These are phyloP conservation scores for Juglanconis sp. DNA, from an alignment of 2,329 filamentous ascomycete genomes.

Conservation along the genomic window DNA sequence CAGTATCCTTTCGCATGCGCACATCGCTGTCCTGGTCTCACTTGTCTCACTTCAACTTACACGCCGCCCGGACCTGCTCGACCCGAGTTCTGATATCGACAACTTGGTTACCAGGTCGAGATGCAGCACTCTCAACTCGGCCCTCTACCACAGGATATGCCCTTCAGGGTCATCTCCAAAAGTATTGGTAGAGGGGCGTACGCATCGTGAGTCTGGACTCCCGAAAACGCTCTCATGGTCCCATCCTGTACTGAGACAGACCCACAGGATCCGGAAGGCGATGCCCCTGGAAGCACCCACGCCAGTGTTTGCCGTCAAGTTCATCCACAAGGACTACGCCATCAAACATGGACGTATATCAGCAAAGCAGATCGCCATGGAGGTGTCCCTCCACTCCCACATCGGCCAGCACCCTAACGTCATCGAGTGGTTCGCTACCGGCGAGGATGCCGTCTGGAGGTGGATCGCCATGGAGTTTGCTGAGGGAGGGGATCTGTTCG, in stretches of 20 bases:
- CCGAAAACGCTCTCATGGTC: slow-evolving; percentile 14
- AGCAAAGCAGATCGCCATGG: slow-evolving; percentile 84
- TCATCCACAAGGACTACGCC: slow-evolving; percentile 97
- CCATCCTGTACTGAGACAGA: slow-evolving; percentile 18
- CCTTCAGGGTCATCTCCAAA: slow-evolving; percentile 92
- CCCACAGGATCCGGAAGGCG: slow-evolving; percentile 82
- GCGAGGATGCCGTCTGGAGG: slow-evolving; percentile 81
- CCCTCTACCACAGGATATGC: slow-evolving; percentile 78
- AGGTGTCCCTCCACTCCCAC: slow-evolving; percentile 84
- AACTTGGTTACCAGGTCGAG: slow-evolving; percentile 7
- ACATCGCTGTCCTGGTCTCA: not conserved
- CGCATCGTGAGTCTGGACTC: slow-evolving; percentile 67
- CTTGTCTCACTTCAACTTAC: not conserved
- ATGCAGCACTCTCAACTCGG: slow-evolving; percentile 82
- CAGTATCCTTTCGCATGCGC: not conserved
- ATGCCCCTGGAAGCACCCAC: slow-evolving; percentile 64
- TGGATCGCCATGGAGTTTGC: slow-evolving; percentile 99
- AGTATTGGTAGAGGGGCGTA: slow-evolving; percentile 97
- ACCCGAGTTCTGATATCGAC: not conserved
- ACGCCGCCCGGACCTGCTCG: not conserved
- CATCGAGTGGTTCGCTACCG: slow-evolving; percentile 86
- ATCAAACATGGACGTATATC: slow-evolving; percentile 84
- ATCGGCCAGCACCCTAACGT: slow-evolving; percentile 89
- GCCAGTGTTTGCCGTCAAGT: slow-evolving; percentile 93
- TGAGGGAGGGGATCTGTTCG: slow-evolving; percentile 92